Base-by-base conservation (phyloP, 768 basidiomycete species). In the Russula earlei region DNA sequence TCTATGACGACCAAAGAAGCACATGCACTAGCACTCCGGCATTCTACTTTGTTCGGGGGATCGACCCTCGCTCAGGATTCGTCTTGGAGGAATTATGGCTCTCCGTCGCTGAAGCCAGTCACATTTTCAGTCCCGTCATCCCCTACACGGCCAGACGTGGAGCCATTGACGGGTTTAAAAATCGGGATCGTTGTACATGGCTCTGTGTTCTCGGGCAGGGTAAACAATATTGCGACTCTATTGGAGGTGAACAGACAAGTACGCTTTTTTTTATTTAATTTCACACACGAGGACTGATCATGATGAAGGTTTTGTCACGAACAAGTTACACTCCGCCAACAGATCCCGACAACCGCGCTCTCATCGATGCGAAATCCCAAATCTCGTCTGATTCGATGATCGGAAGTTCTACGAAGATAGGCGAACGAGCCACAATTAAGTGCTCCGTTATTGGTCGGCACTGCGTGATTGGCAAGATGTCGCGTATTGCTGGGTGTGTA, bases 361-460 rank as follows among this genome's bases (percentile, higher is more conserved):
- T 87, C 43, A 87, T 94, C 48, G 87, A 93, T 64, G 74, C 83
- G 12, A 87, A 83, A 62, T 85, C 87, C 2, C 87, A 89, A 62
- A 88, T 93, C 56, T 93, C 91, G 1, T 68, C 76, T 6, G 91
- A 95, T 67, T 85, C 84, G 3, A 78, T 89, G 51, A 75, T 96
- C 19, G 93, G 88, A 2, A 81, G 82, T 44, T 92, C 88, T 1
- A 91, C 91, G 12, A 82, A 83, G 54, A 76, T 97, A 5, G 83
- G 82, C 2, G 93, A 94, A 65, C 80, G 82, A 47, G 80, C 86
- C 10, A 83, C 74, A 24, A 84, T 96, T 66, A 95, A 84, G 56
- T 76, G 77, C 61, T 74, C 71, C 22, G 68, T 80, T 29, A 72
- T 81, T 29, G 79, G 80, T 24, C 70, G 75, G 36, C 91, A 94